A percentile compares a stretch with the other conserved stretches of the same genome.
These are phyloP conservation scores for Paecilomyces variotii DNA, from an alignment of 2,329 filamentous ascomycete species.

Conservation along the genomic window DNA sequence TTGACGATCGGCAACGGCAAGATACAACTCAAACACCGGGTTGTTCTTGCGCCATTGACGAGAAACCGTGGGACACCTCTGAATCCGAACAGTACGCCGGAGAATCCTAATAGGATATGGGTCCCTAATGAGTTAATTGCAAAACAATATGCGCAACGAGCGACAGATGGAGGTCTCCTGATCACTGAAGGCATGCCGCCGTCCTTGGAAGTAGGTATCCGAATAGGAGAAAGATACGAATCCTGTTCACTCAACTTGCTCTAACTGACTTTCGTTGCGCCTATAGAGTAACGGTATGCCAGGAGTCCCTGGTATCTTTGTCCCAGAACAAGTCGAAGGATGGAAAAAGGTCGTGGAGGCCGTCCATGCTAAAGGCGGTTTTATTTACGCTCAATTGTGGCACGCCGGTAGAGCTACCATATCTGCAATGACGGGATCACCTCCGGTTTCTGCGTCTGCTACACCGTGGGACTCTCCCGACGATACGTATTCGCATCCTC, in stretches of 20 bases:
- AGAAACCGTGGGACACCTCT: conserved; percentile 45
- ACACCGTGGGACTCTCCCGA: conserved; percentile 40
- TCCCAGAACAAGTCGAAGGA: conserved; percentile 35
- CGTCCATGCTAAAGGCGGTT: conserved; percentile 44
- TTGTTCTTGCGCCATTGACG: conserved; percentile 47
- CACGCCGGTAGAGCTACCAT: conserved; percentile 42
- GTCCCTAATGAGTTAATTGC: conserved; percentile 35
- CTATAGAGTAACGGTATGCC: conserved; percentile 31
- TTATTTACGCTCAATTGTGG: conserved; percentile 36
- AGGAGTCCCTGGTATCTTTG: conserved; percentile 27
- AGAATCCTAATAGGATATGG: conserved; percentile 44
- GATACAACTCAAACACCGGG: conserved; percentile 43
- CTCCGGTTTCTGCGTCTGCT: conserved; percentile 33
- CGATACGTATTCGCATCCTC: conserved; percentile 35
- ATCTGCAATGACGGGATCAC: conserved; percentile 32
- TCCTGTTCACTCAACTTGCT: too few relatives aligned
- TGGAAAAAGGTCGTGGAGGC: conserved; percentile 46
- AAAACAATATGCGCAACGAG: conserved; percentile 34
- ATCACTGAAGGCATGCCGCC: conserved; percentile 32
- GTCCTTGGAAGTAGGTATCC: conserved; percentile 30
- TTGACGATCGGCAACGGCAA: conserved; percentile 40
- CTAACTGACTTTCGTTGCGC: conserved; percentile 11
- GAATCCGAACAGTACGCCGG: conserved; percentile 33
- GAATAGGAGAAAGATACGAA: too few relatives aligned
- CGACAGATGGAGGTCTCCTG: conserved; percentile 28